Base-by-base conservation (phyloP, 192 early-diverging fungal species). In the Gamsiella multidivaricata region DNA sequence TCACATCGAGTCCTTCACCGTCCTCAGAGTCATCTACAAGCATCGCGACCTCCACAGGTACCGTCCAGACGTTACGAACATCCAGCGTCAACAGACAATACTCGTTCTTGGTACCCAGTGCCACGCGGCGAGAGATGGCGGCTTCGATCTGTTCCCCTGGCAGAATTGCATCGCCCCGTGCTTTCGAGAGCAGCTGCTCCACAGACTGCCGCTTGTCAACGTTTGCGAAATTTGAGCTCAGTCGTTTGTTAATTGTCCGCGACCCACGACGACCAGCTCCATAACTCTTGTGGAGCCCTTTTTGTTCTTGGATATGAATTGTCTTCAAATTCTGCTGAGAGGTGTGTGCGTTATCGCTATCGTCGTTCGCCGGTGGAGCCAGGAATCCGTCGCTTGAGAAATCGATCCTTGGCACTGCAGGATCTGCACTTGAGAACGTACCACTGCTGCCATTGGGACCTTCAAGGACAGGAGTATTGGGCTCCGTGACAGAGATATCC, bases 1-100 rank as follows among this genome's bases (percentile, higher is more conserved):
- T 73, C 0, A 79, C 53, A 59, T 69, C 63, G 34, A 66, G 53
- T 23, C 61, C 68, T 26, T 75, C 71, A 11, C 78, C 68, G 23
- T 73, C 62, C 29, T 57, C 63, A 80, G 81, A 84, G 70, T 94
- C 91, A 81, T 86, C 87, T 41, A 93, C 82, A 26, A 86, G 80
- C 84, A 94, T 92, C 0, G 72, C 69, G 25, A 94, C 85, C 47
- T 95, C 89, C 65, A 95, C 93, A 18, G 90, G 85, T 17, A 87
- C 69, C 7, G 82, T 88, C 89, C 91, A 92, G 15, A 85, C 66
- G 70, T 95, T 95, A 43, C 87, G 71, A 26, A 95, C 71, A 84
- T 95, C 94, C 82, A 95, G 68, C 9, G 91, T 93, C 26, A 94
- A 72, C 28, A 95, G 55, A 81, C 89, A 95, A 47, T 89, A 92